Conservation (phyloP, 208 protist species). For the Tritrichomonas musculus region DNA sequence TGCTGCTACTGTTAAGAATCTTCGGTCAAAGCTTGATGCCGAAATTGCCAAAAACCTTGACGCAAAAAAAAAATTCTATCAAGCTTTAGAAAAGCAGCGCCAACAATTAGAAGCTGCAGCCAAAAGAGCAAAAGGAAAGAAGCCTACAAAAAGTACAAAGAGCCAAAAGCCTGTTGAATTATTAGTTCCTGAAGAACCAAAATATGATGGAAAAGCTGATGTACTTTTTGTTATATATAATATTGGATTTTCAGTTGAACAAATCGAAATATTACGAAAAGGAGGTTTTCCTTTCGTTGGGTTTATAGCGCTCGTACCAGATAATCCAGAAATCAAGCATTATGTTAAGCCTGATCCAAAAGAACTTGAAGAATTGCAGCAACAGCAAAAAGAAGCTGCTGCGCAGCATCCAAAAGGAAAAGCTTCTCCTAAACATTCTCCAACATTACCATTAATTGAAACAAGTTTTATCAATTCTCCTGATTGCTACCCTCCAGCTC, state of each 20-base stretch:
- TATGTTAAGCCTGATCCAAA: too few relatives aligned
- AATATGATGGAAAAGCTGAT: constrained; percentile 12
- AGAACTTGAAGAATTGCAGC: too few relatives aligned
- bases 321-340: not conserved
- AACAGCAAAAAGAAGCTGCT: not conserved
- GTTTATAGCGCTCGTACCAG: not conserved
- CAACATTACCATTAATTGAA: not conserved
- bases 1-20: too few relatives aligned
- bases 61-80: not conserved
- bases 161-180: too few relatives aligned
- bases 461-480: constrained; percentile 3
- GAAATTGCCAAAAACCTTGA: not conserved
- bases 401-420: not conserved
- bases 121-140: not conserved
- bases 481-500: not conserved
- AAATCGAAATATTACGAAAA: not conserved
- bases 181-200: too few relatives aligned
- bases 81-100: not conserved
- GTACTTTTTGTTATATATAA: not conserved
- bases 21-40: not conserved
- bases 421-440: not conserved
- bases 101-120: too few relatives aligned
- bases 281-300: not conserved
- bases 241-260: not conserved
- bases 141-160: too few relatives aligned